Conservation (phyloP, 1,284 basidiomycete species). For the Flammula alnicola region DNA sequence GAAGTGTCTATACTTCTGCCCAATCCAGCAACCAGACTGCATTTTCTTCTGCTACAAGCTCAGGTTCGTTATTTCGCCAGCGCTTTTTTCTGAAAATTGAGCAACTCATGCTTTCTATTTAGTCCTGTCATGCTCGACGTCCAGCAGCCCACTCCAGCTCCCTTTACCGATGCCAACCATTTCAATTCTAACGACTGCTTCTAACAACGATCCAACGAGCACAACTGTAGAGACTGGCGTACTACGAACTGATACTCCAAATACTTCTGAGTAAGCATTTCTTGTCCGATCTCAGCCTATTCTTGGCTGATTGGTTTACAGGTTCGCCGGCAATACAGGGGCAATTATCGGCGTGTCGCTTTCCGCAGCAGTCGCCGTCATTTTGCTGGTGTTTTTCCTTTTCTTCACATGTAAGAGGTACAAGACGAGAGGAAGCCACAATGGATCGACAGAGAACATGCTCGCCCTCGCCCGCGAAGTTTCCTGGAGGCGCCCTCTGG, state of each 20-base stretch:
- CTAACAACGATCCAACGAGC: neutral
- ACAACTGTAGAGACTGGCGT: conserved; percentile 16
- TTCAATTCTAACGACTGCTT: neutral
- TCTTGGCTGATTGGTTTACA: conserved; percentile 10
- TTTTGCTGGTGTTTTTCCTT: conserved; percentile 27
- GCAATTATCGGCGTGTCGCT: conserved; percentile 41
- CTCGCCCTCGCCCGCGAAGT: conserved; percentile 18
- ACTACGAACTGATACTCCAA: conserved; percentile 26
- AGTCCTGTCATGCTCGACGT: no score
- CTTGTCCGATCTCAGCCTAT: neutral
- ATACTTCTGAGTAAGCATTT: conserved; percentile 21
- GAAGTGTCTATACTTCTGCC: no score
- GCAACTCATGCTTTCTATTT: no score
- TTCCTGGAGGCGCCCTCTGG: conserved; percentile 33
- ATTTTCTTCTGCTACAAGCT: no score
- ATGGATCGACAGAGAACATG: conserved; percentile 22
- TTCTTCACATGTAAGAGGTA: conserved; percentile 35
- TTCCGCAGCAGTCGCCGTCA: conserved; percentile 25
- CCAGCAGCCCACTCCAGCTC: no score
- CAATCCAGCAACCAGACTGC: no score
- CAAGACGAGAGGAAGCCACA: conserved; percentile 17
- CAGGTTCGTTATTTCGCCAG: no score
- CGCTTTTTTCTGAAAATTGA: no score
- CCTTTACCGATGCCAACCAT: no score
- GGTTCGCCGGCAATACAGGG: conserved; percentile 38